These are phyloP conservation scores for Phaeosphaeriaceae sp. DNA, from an alignment of 2,329 filamentous ascomycete species.

Conservation along the genomic window DNA sequence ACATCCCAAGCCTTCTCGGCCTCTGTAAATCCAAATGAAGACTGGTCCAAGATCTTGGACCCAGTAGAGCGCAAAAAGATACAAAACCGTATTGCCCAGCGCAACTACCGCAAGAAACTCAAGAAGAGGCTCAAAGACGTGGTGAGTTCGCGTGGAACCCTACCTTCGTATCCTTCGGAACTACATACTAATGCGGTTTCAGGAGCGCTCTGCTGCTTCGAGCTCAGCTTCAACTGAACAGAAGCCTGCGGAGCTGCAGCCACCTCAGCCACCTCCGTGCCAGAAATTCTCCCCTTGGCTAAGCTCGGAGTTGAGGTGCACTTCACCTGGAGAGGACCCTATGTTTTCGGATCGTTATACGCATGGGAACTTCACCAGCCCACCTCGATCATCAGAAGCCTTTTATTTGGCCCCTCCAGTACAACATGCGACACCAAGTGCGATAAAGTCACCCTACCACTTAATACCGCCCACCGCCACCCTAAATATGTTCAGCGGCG, in stretches of 20 bases:
- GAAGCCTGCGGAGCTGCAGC: conserved; percentile 60
- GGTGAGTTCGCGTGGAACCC: conserved; percentile 34
- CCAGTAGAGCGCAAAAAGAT: conserved; percentile 91
- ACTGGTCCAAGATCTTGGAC: conserved; percentile 99
- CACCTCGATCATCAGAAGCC: conserved; percentile 64
- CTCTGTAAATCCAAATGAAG: conserved; percentile 93
- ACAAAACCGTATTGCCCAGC: conserved; percentile 96
- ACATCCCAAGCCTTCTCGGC: conserved; percentile 95
- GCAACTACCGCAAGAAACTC: conserved; percentile 96
- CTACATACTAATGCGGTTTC: conserved; percentile 21
- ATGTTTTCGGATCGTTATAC: conserved; percentile 71
- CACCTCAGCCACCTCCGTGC: conserved; percentile 43
- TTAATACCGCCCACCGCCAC: conserved; percentile 46
- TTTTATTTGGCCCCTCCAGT: conserved; percentile 71
- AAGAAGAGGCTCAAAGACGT: conserved; percentile 85
- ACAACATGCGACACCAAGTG: conserved; percentile 64
- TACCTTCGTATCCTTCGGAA: conserved; percentile 15
- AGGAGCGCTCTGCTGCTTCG: conserved; percentile 74
- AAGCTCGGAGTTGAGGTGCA: conserved; percentile 44
- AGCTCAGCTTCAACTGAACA: conserved; percentile 66
- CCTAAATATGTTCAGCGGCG: conserved; percentile 55
- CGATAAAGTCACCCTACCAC: conserved; percentile 48
- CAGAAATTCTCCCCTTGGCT: conserved; percentile 45
- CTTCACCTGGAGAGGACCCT: conserved; percentile 69
- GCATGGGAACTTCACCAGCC: conserved; percentile 72